Conservation (phyloP, 148 eudicot species). For the Rhododendron ferrugineum region DNA sequence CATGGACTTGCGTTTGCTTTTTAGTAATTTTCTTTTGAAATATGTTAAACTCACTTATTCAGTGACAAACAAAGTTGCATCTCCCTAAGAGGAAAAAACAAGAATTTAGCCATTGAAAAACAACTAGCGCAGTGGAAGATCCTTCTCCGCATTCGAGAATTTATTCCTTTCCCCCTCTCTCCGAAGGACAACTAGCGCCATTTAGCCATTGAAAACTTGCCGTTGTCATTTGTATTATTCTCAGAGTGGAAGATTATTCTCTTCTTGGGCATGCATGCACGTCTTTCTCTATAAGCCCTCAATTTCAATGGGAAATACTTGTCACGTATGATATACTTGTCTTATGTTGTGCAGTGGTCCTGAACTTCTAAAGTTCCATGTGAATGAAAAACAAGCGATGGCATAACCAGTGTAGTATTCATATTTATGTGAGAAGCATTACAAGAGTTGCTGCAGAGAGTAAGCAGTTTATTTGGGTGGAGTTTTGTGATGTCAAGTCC, state of each 20-base stretch:
- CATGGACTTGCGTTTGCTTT: background rate
- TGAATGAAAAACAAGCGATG: background rate
- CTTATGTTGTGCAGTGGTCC: slow-evolving; percentile 1
- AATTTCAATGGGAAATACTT: background rate
- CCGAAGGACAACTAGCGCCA: background rate
- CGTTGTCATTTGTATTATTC: background rate
- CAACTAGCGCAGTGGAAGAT: background rate
- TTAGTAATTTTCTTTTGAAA: background rate
- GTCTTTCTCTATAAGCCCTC: background rate
- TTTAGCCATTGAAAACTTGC: background rate
- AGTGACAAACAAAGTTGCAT: background rate
- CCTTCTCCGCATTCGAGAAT: background rate
- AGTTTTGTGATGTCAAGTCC: background rate
- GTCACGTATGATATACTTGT: background rate
- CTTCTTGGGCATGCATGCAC: background rate
- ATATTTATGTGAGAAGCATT: background rate
- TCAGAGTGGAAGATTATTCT: background rate
- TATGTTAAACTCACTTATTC: background rate
- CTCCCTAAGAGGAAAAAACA: background rate
- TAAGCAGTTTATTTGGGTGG: background rate
- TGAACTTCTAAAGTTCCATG: background rate
- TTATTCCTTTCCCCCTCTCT: background rate
- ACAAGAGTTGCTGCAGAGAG: background rate
- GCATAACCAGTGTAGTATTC: background rate
- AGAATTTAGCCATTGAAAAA: background rate